Evolutionary conservation across 2,329 filamentous ascomycete species (phyloP), one percentile per base, ranked within the genome.

Genomic region (Fusarium sp.): DNA sequence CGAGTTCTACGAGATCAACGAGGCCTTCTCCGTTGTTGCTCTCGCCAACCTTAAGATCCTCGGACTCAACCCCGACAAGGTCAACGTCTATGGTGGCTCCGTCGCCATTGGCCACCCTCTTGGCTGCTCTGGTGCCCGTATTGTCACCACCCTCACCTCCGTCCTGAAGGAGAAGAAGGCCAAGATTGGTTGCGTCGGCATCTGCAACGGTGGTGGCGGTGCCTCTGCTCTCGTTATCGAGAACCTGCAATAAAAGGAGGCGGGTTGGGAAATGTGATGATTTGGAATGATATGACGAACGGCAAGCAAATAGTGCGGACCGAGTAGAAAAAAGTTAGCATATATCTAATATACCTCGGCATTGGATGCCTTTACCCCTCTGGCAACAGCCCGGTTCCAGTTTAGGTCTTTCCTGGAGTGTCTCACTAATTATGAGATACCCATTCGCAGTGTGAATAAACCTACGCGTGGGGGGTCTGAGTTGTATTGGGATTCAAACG

Each of bases 1-100:
- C 67, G 96, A 98, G 80, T 96, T 91, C 78, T 99, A 96, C 84
- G 96, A 99, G 89, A 98, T 99, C 89, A 99, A 99, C 88, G 96
- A 99, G 88, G 96, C 96, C 47, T 99, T 99, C 88, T 96, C 94
- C 73, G 96, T 98, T 59, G 96, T 99, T 73, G 94, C 96, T 42
- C 89, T 99, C 62, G 95, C 96, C 76, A 99, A 99, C 88, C 91
- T 98, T 86, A 98, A 99, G 90, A 84, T 98, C 64, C 91, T 99
- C 45, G 89, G 88, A 71, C 86, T 99, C 66, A 87, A 88, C 74
- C 89, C 93, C 75, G 93, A 95, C 69, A 97, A 95, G 86, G 95
- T 99, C 82, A 99, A 99, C 86, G 87, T 98, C 66, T 96, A 95
- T 80, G 96, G 96, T 80, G 96, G 96, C 82, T 94, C 96, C 64